phyloP scores from a whole-genome alignment of 2,329 filamentous ascomycete species.

The Myrmaecium sp. region DNA sequence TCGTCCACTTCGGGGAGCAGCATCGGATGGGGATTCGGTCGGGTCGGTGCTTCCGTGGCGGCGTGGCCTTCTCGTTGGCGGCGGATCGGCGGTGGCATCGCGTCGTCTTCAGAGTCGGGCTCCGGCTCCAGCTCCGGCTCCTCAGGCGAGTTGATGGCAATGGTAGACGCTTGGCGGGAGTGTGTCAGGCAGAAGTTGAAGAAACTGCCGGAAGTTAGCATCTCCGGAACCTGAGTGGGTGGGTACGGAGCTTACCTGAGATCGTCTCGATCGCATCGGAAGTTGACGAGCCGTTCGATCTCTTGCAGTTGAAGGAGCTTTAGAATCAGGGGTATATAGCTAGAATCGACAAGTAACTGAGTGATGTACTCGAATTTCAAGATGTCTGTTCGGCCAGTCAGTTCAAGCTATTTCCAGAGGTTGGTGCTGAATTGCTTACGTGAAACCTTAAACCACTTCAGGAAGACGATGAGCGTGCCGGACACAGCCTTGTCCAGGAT shows the following conservation, averaged over 20 bases:
- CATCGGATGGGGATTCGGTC: slow-evolving; percentile 21
- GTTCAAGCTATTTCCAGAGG: slow-evolving; percentile 1
- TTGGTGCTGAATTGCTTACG: slow-evolving; percentile 44
- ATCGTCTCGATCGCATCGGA: slow-evolving; percentile 65
- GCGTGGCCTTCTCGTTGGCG: slow-evolving; percentile 5
- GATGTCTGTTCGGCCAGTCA: slow-evolving; percentile 43
- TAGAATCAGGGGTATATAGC: slow-evolving; percentile 80
- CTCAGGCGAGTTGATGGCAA: no score
- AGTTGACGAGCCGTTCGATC: slow-evolving; percentile 75
- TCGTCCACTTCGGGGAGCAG: slow-evolving; percentile 55
- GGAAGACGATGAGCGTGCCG: slow-evolving; percentile 66
- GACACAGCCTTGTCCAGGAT: slow-evolving; percentile 84
- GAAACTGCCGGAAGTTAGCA: slow-evolving; percentile 41
- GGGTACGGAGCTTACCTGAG: slow-evolving; percentile 43
- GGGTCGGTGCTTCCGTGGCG: slow-evolving; percentile 14
- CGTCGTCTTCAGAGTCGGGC: slow-evolving; percentile 39
- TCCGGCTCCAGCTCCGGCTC: slow-evolving; percentile 15
- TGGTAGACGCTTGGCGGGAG: slow-evolving; percentile 48
- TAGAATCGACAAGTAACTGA: slow-evolving; percentile 83
- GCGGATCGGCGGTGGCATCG: slow-evolving; percentile 59
- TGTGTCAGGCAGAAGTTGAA: slow-evolving; percentile 74
- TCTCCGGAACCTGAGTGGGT: no score
- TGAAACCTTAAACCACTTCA: slow-evolving; percentile 94
- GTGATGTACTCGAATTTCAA: slow-evolving; percentile 93
- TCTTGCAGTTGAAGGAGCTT: slow-evolving; percentile 94